Conservation (phyloP, 306 rosid genomes). For the Casuarina cunninghamiana region DNA sequence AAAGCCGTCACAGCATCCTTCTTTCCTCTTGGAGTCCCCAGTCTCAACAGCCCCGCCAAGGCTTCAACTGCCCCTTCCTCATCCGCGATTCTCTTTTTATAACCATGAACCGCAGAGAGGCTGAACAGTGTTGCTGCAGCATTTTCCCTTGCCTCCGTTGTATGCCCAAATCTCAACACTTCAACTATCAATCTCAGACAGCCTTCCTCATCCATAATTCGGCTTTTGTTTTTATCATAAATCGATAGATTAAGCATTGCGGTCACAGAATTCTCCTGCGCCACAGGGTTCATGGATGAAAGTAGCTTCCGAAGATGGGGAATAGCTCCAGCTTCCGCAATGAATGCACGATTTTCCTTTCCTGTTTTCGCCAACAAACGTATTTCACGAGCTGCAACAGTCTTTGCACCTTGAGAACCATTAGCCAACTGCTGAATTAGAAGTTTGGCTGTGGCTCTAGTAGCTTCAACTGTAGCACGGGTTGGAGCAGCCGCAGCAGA, state of each 20-base stretch:
- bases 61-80: constrained; percentile 76
- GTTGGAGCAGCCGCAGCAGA: constrained; percentile 61
- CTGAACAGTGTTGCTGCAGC: constrained; percentile 98
- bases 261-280: constrained; percentile 93
- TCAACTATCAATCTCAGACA: constrained; percentile 72
- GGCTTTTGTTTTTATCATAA: constrained; percentile 78
- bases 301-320: constrained; percentile 70
- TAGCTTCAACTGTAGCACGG: constrained; percentile 74
- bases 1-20: constrained; percentile 95
- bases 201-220: constrained; percentile 76
- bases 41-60: constrained; percentile 62
- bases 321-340: constrained; percentile 95
- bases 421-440: constrained; percentile 71
- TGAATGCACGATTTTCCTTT: constrained; percentile 77
- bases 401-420: constrained; percentile 58
- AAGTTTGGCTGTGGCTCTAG: constrained; percentile 62
- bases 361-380: constrained; percentile 89
- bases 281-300: constrained; percentile 58
- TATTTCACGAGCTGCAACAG: constrained; percentile 87
- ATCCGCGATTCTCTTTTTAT: constrained; percentile 84
- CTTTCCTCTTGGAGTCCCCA: constrained; percentile 85
- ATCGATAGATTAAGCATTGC: constrained; percentile 93
- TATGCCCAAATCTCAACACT: constrained; percentile 78
- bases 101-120: constrained; percentile 85
- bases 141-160: constrained; percentile 90